Evolutionary conservation across 257 asterid genomes (phyloP), one percentile per base, ranked within the genome.

Genomic region (Plantago elongata): DNA sequence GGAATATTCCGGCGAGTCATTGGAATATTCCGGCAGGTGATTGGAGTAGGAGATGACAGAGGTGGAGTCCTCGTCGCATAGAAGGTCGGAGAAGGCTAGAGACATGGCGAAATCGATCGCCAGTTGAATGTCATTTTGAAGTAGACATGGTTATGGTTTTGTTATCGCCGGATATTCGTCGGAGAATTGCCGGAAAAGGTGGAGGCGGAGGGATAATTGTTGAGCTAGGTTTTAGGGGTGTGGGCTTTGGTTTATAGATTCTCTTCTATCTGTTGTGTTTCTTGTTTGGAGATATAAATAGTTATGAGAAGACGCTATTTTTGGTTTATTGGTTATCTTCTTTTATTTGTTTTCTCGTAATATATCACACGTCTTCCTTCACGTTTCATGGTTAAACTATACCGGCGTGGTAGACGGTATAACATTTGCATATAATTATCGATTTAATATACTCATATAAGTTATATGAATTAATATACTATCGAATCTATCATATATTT

Each of bases 61-160:
- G 57, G 51, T 79, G 70, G 96, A 86, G 63, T 92, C 97, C 84
- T 92, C 97, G 66, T 87, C 77, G 85, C 99, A 92, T 62, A 89
- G 95, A 29, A 92, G 86, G 76, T 84, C 97, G 86, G 97, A 82
- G 85, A 76, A 86, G 59, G 90, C 77, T 63, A 81, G 67, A 18
- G 96, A 84, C 98, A 88, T 88, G 78, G 74, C 75, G 57, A 57
- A 34, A 64, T 75, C 61, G 61, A 60, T 59, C 44, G 18, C 57
- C 49, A 68, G 44, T 72, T 43, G 61, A 60, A 55, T 58, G 65
- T 83, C 84, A 83, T 70, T 76, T 69, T 73, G 50, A 73, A 60
- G 45, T 57, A 61, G 54, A 60, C 89, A 82, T 83, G 51, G 16
- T 63, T 59, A 17, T 43, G 15, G 40, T 57, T 17, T 43, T 0